These are phyloP conservation scores for Gypsophila paniculata DNA, from an alignment of 179 eudicot genomes.

Conservation along the genomic window DNA sequence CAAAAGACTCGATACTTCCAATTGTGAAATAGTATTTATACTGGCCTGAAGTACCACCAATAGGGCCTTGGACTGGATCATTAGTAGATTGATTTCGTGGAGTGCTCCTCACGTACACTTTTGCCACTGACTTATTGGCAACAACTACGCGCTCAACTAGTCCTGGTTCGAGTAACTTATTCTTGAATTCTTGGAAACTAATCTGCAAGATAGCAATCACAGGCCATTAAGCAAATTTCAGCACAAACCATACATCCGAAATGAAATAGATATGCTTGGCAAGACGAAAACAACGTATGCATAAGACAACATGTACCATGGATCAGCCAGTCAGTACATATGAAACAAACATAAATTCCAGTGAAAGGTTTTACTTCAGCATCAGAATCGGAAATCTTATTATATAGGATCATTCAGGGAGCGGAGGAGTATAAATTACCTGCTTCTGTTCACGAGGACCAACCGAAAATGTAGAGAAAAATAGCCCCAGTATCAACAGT, in stretches of 20 bases:
- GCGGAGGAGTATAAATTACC: conserved; percentile 30
- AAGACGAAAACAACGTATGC: neutral
- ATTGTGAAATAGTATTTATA: conserved; percentile 61
- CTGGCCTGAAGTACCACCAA: conserved; percentile 38
- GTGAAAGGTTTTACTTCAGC: conserved; percentile 4
- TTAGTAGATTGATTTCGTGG: conserved; percentile 39
- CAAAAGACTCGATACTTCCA: conserved; percentile 75
- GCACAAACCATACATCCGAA: neutral
- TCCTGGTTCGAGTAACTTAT: conserved; percentile 85
- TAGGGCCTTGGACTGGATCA: conserved; percentile 39
- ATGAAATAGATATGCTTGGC: neutral
- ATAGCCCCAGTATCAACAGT: conserved; percentile 48
- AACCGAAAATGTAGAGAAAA: conserved; percentile 51
- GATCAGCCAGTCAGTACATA: neutral
- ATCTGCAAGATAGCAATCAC: conserved; percentile 46
- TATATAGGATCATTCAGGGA: neutral
- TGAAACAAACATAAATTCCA: neutral
- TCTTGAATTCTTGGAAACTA: conserved; percentile 87
- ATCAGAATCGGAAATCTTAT: neutral
- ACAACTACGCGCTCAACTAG: conserved; percentile 75
- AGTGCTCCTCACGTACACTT: conserved; percentile 63
- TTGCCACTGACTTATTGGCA: conserved; percentile 71
- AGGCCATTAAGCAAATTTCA: conserved; percentile 14
- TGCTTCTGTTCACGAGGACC: conserved; percentile 59
- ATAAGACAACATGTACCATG: neutral